Percentiles rank a stretch among this genome's conserved stretches.
These are phyloP conservation scores for Phytophthora sansomeana DNA, from an alignment of 352 stramenopile species.

Conservation along the genomic window DNA sequence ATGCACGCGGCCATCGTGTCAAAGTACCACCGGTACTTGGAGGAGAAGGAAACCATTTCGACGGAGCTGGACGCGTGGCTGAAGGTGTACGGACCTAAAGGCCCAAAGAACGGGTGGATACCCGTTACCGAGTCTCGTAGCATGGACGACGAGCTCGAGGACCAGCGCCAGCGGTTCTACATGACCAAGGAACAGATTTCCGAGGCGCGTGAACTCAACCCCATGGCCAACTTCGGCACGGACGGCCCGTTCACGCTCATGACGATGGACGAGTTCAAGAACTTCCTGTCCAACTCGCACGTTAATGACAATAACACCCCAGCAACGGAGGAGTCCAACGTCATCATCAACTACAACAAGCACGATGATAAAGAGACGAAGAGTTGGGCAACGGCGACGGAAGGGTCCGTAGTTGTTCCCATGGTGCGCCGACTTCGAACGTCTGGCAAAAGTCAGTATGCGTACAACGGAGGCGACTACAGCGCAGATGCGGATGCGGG, in stretches of 20 bases:
- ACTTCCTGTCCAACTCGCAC: constrained; percentile 50
- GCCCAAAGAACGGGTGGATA: constrained; percentile 45
- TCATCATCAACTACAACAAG: constrained; percentile 1
- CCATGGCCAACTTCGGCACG: constrained; percentile 49
- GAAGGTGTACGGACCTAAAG: constrained; percentile 36
- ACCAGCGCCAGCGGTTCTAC: constrained; percentile 57
- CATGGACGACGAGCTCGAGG: constrained; percentile 42
- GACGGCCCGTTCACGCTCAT: constrained; percentile 64
- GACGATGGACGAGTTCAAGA: constrained; percentile 59
- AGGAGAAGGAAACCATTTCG: constrained; percentile 48
- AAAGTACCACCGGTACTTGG: constrained; percentile 65
- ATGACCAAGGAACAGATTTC: constrained; percentile 51
- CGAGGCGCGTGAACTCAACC: constrained; percentile 43
- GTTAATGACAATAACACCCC: constrained; percentile 22
- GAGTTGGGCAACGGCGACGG: constrained; percentile 4
- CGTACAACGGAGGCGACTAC: constrained; percentile 26
- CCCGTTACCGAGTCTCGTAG: constrained; percentile 47
- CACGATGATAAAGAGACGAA: constrained; percentile 6
- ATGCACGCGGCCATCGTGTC: constrained; percentile 59
- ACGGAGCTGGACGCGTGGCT: constrained; percentile 60
- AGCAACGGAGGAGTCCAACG: constrained; percentile 11
- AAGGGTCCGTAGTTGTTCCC: constrained; percentile 10
- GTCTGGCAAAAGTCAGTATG: constrained; percentile 25
- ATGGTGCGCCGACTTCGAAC: constrained; percentile 20
- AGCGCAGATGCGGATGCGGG: constrained; percentile 12